Evolutionary conservation across 768 basidiomycete genomes (phyloP).

Genomic region (Russula sp.): DNA sequence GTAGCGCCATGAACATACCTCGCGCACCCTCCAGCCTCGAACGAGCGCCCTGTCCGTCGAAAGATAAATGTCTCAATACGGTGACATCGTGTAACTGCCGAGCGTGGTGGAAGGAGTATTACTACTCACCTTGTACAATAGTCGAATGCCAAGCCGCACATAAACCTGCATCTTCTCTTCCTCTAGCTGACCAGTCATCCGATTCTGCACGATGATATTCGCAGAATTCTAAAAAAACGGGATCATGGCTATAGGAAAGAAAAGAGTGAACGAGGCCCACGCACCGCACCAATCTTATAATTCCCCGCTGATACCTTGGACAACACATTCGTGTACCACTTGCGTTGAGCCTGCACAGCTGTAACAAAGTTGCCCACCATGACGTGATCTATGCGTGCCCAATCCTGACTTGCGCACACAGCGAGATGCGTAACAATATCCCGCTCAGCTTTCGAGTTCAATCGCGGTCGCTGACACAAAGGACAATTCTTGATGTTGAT

Average conservation of each 20-base stretch:
- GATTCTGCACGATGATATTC: slow-evolving; percentile 97
- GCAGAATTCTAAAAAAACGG: slow-evolving; percentile 74
- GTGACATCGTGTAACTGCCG: not conserved
- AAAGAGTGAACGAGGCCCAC: slow-evolving; percentile 35
- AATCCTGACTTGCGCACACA: slow-evolving; percentile 91
- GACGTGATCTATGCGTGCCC: slow-evolving; percentile 84
- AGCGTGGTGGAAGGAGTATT: not conserved
- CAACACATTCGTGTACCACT: slow-evolving; percentile 93
- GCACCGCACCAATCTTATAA: slow-evolving; percentile 85
- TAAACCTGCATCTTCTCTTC: slow-evolving; percentile 99
- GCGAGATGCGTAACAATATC: slow-evolving; percentile 98
- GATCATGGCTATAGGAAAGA: not conserved
- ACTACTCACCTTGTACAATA: slow-evolving; percentile 72
- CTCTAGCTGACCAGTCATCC: slow-evolving; percentile 84
- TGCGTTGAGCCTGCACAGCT: slow-evolving; percentile 90
- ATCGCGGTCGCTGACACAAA: slow-evolving; percentile 81
- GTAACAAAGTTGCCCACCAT: slow-evolving; percentile 95
- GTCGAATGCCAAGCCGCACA: slow-evolving; percentile 85
- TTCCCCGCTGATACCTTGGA: slow-evolving; percentile 82
- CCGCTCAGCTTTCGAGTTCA: slow-evolving; percentile 84
- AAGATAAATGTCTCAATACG: slow-evolving; percentile 2
- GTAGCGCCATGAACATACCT: slow-evolving; percentile 48
- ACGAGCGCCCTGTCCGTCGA: slow-evolving; percentile 61
- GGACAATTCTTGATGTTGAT: slow-evolving; percentile 97
- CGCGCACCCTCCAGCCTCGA: slow-evolving; percentile 85